These are phyloP conservation scores for Fusarium verticillioides DNA, from an alignment of 2,329 filamentous ascomycete genomes.

Conservation along the genomic window DNA sequence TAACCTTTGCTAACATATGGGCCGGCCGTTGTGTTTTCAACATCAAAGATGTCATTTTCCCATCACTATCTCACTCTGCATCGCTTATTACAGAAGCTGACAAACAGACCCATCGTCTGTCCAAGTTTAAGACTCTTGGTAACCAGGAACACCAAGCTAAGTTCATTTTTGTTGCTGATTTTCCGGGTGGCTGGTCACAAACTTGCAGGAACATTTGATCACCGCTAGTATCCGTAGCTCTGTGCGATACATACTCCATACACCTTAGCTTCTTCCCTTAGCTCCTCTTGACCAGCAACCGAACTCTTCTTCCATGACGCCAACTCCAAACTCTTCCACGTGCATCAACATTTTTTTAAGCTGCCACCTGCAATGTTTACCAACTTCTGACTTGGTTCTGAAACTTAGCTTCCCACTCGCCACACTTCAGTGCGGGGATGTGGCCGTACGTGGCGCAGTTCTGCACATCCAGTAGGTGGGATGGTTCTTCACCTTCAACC, in stretches of 20 bases:
- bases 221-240: neutral
- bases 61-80: conserved; percentile 8
- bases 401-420: conserved; percentile 29
- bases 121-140: conserved; percentile 3
- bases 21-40: neutral
- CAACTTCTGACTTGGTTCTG: conserved; percentile 38
- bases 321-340: conserved; percentile 17
- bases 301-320: conserved; percentile 19
- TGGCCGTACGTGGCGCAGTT: conserved; percentile 26
- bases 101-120: conserved; percentile 3
- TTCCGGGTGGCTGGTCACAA: neutral
- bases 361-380: conserved; percentile 10
- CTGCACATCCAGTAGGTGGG: neutral
- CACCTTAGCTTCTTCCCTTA: neutral
- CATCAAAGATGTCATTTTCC: conserved; percentile 26
- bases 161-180: neutral
- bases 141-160: neutral
- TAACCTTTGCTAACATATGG: neutral
- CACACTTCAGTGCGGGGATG: conserved; percentile 19
- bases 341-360: neutral
- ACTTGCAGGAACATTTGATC: neutral
- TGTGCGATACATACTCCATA: neutral
- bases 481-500: conserved; percentile 28
- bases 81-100: conserved; percentile 18
- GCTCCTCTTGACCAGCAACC: neutral